Conservation (phyloP, 768 basidiomycete species). For the Hysterangium stoloniferum region DNA sequence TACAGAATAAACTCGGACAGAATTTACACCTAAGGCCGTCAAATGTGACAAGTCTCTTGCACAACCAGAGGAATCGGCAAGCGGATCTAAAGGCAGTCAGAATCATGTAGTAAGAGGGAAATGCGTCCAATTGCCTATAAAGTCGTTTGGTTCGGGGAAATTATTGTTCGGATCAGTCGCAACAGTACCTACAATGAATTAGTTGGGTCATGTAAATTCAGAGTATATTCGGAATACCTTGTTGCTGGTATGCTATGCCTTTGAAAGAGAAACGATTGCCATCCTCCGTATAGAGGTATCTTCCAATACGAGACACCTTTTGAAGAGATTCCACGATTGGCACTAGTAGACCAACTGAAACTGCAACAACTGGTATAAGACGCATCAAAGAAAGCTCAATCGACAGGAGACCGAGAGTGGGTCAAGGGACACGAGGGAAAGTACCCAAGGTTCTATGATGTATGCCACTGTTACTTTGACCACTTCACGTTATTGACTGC, state of each 20-base stretch:
- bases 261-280: slow-evolving; percentile 84
- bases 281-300: slow-evolving; percentile 72
- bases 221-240: too few relatives aligned
- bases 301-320: slow-evolving; percentile 59
- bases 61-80: slow-evolving; percentile 61
- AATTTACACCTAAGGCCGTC: slow-evolving; percentile 68
- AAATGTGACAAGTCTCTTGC: slow-evolving; percentile 74
- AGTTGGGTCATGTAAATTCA: slow-evolving; percentile 3
- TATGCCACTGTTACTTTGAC: too few relatives aligned
- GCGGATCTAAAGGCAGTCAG: slow-evolving; percentile 42
- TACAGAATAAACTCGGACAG: slow-evolving; percentile 79
- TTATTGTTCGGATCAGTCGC: slow-evolving; percentile 44
- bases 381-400: too few relatives aligned
- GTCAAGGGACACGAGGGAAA: too few relatives aligned
- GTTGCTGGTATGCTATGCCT: slow-evolving; percentile 77
- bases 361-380: too few relatives aligned
- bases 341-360: slow-evolving; percentile 37
- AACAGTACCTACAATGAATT: slow-evolving; percentile 24
- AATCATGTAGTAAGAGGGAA: background rate
- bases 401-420: too few relatives aligned
- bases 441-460: too few relatives aligned
- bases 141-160: slow-evolving; percentile 68
- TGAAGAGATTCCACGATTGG: slow-evolving; percentile 57
- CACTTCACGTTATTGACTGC: too few relatives aligned
- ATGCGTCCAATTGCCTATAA: slow-evolving; percentile 27